These are phyloP conservation scores for Sporothrix brunneoviolacea DNA, from an alignment of 2,329 filamentous ascomycete genomes.

Conservation along the genomic window DNA sequence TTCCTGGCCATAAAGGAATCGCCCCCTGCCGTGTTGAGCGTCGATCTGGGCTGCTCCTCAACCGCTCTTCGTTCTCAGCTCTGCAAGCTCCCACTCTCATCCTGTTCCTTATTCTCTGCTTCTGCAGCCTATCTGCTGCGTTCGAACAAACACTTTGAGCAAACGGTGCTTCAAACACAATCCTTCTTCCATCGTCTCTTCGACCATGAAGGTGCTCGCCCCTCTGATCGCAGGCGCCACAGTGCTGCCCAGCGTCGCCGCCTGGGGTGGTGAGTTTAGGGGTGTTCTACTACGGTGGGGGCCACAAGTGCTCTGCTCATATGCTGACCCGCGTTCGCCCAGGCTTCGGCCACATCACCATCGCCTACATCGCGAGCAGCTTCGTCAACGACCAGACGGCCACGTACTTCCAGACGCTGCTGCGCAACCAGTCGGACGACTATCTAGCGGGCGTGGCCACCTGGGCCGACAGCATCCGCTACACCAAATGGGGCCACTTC, in stretches of 20 bases:
- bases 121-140: too few relatives aligned
- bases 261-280: constrained; percentile 36
- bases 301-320: too few relatives aligned
- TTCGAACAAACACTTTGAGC: too few relatives aligned
- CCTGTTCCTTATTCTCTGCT: background rate
- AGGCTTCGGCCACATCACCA: constrained; percentile 60
- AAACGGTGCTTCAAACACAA: too few relatives aligned
- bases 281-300: too few relatives aligned
- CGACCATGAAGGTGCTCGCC: constrained; percentile 16
- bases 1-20: background rate
- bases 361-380: constrained; percentile 55
- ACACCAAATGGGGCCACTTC: constrained; percentile 57
- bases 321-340: background rate
- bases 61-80: background rate
- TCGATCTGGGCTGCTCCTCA: background rate
- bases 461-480: constrained; percentile 61
- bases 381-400: constrained; percentile 53
- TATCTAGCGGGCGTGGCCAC: constrained; percentile 59
- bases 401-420: constrained; percentile 49
- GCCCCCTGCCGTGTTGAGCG: background rate
- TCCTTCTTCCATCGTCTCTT: background rate
- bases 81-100: background rate
- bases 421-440: constrained; percentile 46
- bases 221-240: constrained; percentile 25
- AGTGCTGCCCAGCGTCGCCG: constrained; percentile 28